phyloP scores from a whole-genome alignment of 164 flowering plant species.

The Echeveria elegans region DNA sequence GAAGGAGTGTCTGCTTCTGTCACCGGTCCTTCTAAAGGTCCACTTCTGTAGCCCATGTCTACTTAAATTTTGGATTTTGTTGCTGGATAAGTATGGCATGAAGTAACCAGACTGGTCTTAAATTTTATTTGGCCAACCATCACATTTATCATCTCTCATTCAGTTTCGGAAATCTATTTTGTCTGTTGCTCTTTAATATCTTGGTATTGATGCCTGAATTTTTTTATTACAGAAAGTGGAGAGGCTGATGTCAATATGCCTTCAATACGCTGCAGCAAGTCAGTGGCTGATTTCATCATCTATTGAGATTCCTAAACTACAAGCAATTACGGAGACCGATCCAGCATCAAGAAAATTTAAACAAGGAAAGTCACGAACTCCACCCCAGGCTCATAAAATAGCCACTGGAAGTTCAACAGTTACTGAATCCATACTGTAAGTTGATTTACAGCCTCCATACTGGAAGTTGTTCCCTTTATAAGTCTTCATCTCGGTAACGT shows the following conservation, averaged over 20 bases:
- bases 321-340: slow-evolving; percentile 18
- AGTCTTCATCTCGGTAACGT: not conserved
- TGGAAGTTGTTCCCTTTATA: not conserved
- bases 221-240: slow-evolving; percentile 74
- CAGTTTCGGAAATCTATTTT: not conserved
- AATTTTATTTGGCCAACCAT: not conserved
- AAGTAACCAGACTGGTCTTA: not conserved
- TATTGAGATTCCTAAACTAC: slow-evolving; percentile 34
- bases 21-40: slow-evolving; percentile 88
- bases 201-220: slow-evolving; percentile 12
- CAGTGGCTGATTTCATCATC: slow-evolving; percentile 84
- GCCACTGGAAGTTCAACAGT: slow-evolving; percentile 33
- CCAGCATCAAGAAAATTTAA: slow-evolving; percentile 22
- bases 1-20: slow-evolving; percentile 85
- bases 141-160: not conserved
- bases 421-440: slow-evolving; percentile 71
- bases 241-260: slow-evolving; percentile 70
- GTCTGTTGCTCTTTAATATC: not conserved
- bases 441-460: not conserved
- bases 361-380: slow-evolving; percentile 32
- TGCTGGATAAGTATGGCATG: not conserved
- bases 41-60: not conserved
- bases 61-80: not conserved
- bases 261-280: slow-evolving; percentile 82
- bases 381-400: slow-evolving; percentile 24